phyloP scores from a whole-genome alignment of 148 eudicot species.

The Tetragonia tetragonoides region DNA sequence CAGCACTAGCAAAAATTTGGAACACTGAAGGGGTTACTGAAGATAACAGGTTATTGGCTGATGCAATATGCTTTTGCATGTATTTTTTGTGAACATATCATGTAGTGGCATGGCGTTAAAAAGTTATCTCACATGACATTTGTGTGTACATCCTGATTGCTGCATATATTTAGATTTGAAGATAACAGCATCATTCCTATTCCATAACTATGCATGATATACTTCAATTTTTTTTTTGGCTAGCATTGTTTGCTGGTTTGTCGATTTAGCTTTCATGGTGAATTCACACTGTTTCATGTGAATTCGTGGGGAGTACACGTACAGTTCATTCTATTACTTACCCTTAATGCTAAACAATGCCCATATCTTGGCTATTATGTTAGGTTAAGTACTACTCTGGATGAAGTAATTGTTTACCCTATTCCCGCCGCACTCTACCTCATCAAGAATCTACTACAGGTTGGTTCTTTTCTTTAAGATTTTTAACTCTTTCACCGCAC shows the following conservation, averaged over 20 bases:
- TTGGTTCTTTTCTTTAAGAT: slow-evolving; percentile 21
- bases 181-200: background rate
- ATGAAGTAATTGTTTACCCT: slow-evolving; percentile 94
- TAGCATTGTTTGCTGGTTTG: background rate
- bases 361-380: slow-evolving; percentile 1
- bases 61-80: slow-evolving; percentile 1
- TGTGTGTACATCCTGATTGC: background rate
- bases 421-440: slow-evolving; percentile 96
- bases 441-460: slow-evolving; percentile 90
- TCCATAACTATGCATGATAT: background rate
- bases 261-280: slow-evolving; percentile 3
- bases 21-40: slow-evolving; percentile 86
- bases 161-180: background rate
- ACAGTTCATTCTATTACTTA: background rate
- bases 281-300: background rate
- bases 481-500: slow-evolving; percentile 5
- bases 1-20: slow-evolving; percentile 85
- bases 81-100: background rate
- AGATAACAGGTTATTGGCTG: slow-evolving; percentile 63
- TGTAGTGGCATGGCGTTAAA: background rate
- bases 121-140: background rate
- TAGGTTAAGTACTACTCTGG: slow-evolving; percentile 87
- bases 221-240: too few relatives aligned
- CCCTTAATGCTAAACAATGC: background rate
- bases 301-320: background rate